A percentile compares a stretch with the other conserved stretches of the same genome.
Conservation (phyloP, 164 flowering plant genomes). For the Sextonia rubra region DNA sequence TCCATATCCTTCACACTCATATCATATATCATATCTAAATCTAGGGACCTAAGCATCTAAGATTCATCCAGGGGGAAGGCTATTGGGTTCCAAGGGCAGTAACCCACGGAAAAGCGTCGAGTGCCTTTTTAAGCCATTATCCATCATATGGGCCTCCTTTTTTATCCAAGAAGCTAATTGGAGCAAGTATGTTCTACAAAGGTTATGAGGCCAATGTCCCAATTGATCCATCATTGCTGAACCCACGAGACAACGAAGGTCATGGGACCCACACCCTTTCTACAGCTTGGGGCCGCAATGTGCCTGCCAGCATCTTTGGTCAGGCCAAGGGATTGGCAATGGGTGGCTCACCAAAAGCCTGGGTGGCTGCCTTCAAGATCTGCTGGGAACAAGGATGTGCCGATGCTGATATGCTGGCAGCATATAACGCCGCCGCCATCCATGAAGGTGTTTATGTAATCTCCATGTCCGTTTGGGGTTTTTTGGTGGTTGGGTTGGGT, state of each 20-base stretch:
- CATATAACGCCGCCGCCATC: conserved; percentile 23
- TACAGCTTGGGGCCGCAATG: conserved; percentile 14
- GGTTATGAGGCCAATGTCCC: conserved; percentile 3
- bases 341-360: conserved; percentile 15
- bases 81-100: too few species aligned
- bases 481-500: too few species aligned
- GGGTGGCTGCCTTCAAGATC: conserved; percentile 24
- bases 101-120: too few species aligned
- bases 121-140: too few species aligned
- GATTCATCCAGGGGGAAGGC: too few species aligned
- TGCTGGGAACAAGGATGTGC: conserved; percentile 15
- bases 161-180: conserved; percentile 60
- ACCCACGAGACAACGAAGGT: conserved; percentile 13
- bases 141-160: not conserved
- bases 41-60: too few species aligned
- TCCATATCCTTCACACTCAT: too few species aligned
- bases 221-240: not conserved
- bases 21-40: too few species aligned
- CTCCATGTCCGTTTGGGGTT: conserved; percentile 21
- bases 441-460: conserved; percentile 26
- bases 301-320: conserved; percentile 12
- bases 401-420: conserved; percentile 18
- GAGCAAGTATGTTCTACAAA: conserved; percentile 36
- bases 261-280: conserved; percentile 26
- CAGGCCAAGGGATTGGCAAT: conserved; percentile 15